These are phyloP conservation scores for Brasilioporus rufonigricans DNA, from an alignment of 768 basidiomycete genomes.

Conservation along the genomic window DNA sequence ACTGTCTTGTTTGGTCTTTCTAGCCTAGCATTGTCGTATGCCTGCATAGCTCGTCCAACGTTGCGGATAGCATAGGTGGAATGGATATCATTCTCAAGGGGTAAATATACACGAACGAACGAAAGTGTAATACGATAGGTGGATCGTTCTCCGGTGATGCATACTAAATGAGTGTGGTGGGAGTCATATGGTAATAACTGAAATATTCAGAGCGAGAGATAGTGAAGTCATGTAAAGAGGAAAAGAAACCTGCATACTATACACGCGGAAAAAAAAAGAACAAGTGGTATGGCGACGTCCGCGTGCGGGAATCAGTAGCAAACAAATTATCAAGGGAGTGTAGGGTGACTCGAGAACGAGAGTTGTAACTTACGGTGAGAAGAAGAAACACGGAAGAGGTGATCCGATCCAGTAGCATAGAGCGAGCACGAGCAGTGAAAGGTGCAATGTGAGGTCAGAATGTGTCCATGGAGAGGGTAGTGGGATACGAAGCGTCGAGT, in stretches of 20 bases:
- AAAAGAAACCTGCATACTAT: conserved; percentile 31
- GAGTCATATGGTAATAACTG: not conserved
- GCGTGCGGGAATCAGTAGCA: conserved; percentile 21
- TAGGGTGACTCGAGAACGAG: conserved; percentile 28
- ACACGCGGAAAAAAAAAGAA: conserved; percentile 18
- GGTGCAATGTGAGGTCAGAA: not conserved
- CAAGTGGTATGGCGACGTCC: conserved; percentile 9
- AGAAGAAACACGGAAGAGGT: not conserved
- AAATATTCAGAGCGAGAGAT: not conserved
- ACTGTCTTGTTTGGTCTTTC: too few relatives aligned
- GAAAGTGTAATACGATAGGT: conserved; percentile 19
- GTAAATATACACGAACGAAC: conserved; percentile 21
- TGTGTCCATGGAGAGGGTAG: not conserved
- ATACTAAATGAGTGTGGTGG: conserved; percentile 19
- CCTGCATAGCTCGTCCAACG: not conserved
- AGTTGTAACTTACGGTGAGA: conserved; percentile 14
- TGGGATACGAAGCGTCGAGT: not conserved
- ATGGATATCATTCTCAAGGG: conserved; percentile 17
- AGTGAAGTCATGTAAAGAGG: not conserved
- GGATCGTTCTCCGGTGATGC: conserved; percentile 19
- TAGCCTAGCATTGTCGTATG: not conserved
- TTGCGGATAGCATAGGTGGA: not conserved
- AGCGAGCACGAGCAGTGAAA: conserved; percentile 6
- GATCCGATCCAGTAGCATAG: conserved; percentile 2
- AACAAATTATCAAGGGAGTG: conserved; percentile 32